Conservation (phyloP, 495 filamentous ascomycete genomes). For the Polyplosphaeria fusca region DNA sequence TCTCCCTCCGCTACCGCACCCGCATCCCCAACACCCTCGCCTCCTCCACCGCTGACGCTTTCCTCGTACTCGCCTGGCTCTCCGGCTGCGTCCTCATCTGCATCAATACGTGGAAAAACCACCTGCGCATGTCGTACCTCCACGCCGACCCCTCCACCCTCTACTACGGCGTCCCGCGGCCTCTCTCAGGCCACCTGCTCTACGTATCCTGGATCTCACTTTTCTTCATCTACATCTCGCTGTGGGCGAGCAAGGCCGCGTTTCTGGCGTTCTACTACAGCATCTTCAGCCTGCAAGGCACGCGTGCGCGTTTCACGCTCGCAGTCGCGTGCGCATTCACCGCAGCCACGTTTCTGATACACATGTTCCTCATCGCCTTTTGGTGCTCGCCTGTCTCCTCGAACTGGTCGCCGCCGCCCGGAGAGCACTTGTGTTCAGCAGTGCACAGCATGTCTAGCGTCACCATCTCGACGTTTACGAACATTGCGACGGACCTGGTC, state of each 20-base stretch:
- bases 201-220: conserved; percentile 43
- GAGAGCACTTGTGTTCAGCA: conserved; percentile 38
- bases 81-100: conserved; percentile 38
- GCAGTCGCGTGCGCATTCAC: conserved; percentile 33
- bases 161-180: conserved; percentile 28
- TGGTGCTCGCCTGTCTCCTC: conserved; percentile 38
- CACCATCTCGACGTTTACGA: conserved; percentile 37
- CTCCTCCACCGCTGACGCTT: conserved; percentile 35
- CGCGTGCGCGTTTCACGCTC: conserved; percentile 26
- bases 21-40: conserved; percentile 19
- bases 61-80: conserved; percentile 40
- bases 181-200: conserved; percentile 31
- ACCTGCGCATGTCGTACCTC: conserved; percentile 31
- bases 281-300: conserved; percentile 33
- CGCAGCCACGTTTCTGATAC: conserved; percentile 37
- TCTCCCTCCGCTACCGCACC: conserved; percentile 34
- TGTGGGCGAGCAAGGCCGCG: conserved; percentile 40
- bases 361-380: conserved; percentile 38
- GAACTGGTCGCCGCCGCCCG: conserved; percentile 37
- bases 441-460: conserved; percentile 39
- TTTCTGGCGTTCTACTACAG: conserved; percentile 41
- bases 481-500: conserved; percentile 32
- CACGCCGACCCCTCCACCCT: conserved; percentile 27
- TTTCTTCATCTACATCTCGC: conserved; percentile 42
- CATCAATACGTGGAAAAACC: conserved; percentile 44